Conservation (phyloP, 2,329 filamentous ascomycete genomes). For the Thelonectria rubi region DNA sequence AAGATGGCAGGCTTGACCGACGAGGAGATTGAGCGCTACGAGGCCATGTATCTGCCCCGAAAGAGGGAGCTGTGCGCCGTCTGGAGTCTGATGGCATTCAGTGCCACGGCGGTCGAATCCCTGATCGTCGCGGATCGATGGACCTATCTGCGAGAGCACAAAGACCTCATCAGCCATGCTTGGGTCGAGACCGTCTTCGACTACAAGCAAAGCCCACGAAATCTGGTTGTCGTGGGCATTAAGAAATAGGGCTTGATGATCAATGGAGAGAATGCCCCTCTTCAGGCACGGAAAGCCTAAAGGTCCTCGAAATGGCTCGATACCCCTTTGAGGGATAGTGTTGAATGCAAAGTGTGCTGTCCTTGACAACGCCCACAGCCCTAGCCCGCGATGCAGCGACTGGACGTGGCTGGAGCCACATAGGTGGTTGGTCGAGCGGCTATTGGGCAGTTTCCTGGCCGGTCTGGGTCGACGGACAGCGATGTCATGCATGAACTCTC, state of each 20-base stretch:
- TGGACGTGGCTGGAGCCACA: slow-evolving; percentile 23
- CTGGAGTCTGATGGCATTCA: slow-evolving; percentile 97
- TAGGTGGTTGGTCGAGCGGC: slow-evolving; percentile 30
- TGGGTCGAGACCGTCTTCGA: slow-evolving; percentile 98
- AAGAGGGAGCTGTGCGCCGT: slow-evolving; percentile 86
- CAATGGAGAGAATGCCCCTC: slow-evolving; percentile 8
- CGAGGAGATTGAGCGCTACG: slow-evolving; percentile 78
- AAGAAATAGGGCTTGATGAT: slow-evolving; percentile 64
- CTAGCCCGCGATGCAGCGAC: slow-evolving; percentile 21
- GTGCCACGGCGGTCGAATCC: slow-evolving; percentile 87
- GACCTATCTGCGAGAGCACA: slow-evolving; percentile 84
- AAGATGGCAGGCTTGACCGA: slow-evolving; percentile 77
- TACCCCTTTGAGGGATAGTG: slow-evolving; percentile 14
- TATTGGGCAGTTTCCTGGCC: slow-evolving; percentile 28
- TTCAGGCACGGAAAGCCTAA: slow-evolving; percentile 9
- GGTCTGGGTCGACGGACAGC: slow-evolving; percentile 25
- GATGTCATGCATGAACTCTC: slow-evolving; percentile 44
- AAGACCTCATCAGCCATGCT: slow-evolving; percentile 72
- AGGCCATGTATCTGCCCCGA: slow-evolving; percentile 67
- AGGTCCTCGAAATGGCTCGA: neutral
- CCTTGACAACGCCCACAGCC: slow-evolving; percentile 9
- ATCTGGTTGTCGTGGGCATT: slow-evolving; percentile 91
- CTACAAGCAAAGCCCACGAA: slow-evolving; percentile 84
- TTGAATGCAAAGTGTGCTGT: slow-evolving; percentile 24
- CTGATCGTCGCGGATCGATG: slow-evolving; percentile 91